Evolutionary conservation across 2,329 filamentous ascomycete species (phyloP).

Genomic region (Pseudogymnoascus sp.): DNA sequence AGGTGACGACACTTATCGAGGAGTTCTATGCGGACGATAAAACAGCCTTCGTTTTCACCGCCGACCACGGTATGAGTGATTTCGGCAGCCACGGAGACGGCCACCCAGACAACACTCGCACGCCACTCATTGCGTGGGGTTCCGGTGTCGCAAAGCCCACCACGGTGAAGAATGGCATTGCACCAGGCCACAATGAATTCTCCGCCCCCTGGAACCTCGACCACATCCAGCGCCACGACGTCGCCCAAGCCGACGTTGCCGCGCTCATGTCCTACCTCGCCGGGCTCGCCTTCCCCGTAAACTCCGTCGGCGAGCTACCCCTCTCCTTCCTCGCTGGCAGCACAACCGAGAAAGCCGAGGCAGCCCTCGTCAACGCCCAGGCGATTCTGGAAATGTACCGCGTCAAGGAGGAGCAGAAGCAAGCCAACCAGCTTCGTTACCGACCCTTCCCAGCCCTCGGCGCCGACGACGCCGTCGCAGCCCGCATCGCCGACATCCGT

Average conservation of each 20-base stretch:
- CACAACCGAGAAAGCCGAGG: slow-evolving; percentile 70
- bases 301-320: slow-evolving; percentile 90
- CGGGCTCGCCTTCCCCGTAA: slow-evolving; percentile 84
- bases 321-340: slow-evolving; percentile 69
- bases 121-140: slow-evolving; percentile 87
- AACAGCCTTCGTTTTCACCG: slow-evolving; percentile 93
- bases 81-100: slow-evolving; percentile 99
- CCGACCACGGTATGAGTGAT: slow-evolving; percentile 98
- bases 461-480: slow-evolving; percentile 53
- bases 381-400: slow-evolving; percentile 92
- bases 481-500: slow-evolving; percentile 60
- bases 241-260: slow-evolving; percentile 87
- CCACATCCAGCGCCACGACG: slow-evolving; percentile 76
- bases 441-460: slow-evolving; percentile 65
- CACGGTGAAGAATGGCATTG: slow-evolving; percentile 43
- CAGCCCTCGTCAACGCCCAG: slow-evolving; percentile 73
- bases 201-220: slow-evolving; percentile 84
- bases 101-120: slow-evolving; percentile 93
- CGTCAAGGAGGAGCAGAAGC: slow-evolving; percentile 85
- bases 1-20: slow-evolving; percentile 73
- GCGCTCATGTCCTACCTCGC: slow-evolving; percentile 90
- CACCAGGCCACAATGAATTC: slow-evolving; percentile 82
- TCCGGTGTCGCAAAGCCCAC: slow-evolving; percentile 76
- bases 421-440: slow-evolving; percentile 66
- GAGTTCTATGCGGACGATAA: slow-evolving; percentile 77